Evolutionary conservation across 164 flowering plant genomes (phyloP), one percentile per base, ranked within the genome.

Genomic region (Cinnamomum micranthum): DNA sequence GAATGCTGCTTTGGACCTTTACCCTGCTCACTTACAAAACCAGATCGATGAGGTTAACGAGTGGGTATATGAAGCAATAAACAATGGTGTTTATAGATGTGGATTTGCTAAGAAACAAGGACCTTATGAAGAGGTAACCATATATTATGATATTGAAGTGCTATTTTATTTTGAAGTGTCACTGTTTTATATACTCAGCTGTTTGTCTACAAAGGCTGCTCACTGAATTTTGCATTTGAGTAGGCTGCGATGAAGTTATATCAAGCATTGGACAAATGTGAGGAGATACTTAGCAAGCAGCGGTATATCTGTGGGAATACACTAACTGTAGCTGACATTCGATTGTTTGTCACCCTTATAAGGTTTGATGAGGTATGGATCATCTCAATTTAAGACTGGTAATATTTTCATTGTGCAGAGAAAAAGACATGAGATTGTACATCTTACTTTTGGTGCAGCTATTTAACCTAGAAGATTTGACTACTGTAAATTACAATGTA

Each of bases 81-180:
- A 95, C 73, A 95, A 93, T 77, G 98, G 99, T 35, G 99, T 95
- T 69, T 95, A 95, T 73, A 92, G 82, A 81, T 91, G 95, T 79
- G 99, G 99, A 6, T 93, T 93, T 86, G 97, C 98, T 24, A 85
- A 73, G 77, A 90, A 92, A 79, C 99, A 95, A 79, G 92, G 67
- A 52, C 93, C 97, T 27, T 95, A 93, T 80, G 87, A 89, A 71
- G 94, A 90, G 92, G 99, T 93, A 85, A 77, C 22, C 33, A 65
- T 24, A 25, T 67, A 51, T 73, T 33, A 9, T 41, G 33, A 35
- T 47, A 62, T 17, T 65, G 70, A 9, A 47, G 31, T 68, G 33
- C n/a, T 13, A 23, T 41, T 31, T 69, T 20, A 20, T 47, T 20
- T 50, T 3, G 41, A 19, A 17, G 51, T 20, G 14, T 11, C 14